Percentiles rank a stretch among this genome's conserved stretches.
These are phyloP conservation scores for Polytrichum commune DNA, from an alignment of 225 moss, liverwort and hornwort species.

Conservation along the genomic window DNA sequence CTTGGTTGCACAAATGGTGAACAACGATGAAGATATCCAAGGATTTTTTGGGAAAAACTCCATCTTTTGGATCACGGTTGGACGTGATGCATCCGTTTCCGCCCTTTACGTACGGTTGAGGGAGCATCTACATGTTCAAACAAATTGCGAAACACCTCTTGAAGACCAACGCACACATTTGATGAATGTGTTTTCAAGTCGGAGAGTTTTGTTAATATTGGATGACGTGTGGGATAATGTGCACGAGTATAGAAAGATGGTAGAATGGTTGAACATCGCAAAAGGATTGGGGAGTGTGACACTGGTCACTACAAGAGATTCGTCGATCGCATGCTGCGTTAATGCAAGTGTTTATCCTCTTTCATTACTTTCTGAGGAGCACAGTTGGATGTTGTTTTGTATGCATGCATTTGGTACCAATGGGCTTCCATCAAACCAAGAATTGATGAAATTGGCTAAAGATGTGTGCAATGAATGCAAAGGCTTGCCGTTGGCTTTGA, in stretches of 20 bases:
- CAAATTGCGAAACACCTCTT: neutral
- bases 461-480: constrained; percentile 3
- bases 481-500: too few relatives aligned
- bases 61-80: constrained; percentile 1
- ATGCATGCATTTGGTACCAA: neutral
- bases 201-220: constrained; percentile 5
- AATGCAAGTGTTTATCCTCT: neutral
- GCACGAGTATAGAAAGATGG: neutral
- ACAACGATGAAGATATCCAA: neutral
- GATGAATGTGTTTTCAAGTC: neutral
- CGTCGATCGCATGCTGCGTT: neutral
- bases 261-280: constrained; percentile 10
- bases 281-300: neutral
- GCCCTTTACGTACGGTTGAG: too few relatives aligned
- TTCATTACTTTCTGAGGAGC: neutral
- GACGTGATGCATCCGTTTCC: too few relatives aligned
- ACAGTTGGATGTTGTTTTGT: constrained; percentile 3
- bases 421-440: neutral
- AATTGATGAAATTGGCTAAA: neutral
- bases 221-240: constrained; percentile 10
- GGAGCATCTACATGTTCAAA: too few relatives aligned
- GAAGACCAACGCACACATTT: constrained; percentile 3
- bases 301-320: neutral
- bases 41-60: accelerated
- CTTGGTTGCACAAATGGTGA: constrained; percentile 3